A percentile compares a stretch with the other conserved stretches of the same genome.
Evolutionary conservation across 208 protist genomes (phyloP).

Genomic region (Leishmania major): DNA sequence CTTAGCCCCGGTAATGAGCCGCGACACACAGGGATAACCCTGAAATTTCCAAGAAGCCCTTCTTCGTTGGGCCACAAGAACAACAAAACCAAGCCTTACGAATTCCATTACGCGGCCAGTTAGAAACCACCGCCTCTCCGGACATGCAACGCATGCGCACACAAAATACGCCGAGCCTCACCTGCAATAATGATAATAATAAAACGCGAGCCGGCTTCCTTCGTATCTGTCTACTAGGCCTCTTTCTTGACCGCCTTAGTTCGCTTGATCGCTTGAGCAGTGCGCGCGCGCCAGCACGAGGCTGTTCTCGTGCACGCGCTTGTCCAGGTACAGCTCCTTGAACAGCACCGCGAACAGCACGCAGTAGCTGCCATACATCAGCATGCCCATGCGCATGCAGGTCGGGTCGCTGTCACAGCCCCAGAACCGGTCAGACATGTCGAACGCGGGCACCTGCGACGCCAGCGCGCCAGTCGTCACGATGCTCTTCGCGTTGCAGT

Average conservation of each 20-base stretch:
- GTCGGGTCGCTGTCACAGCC: slow-evolving; percentile 47
- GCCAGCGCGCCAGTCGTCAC: slow-evolving; percentile 43
- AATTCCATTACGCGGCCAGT: background rate
- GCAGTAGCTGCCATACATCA: slow-evolving; percentile 92
- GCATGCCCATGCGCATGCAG: slow-evolving; percentile 53
- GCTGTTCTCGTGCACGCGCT: slow-evolving; percentile 27
- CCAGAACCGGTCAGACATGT: slow-evolving; percentile 29
- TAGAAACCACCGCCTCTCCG: background rate
- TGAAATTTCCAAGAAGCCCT: no score
- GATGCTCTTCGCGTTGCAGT: slow-evolving; percentile 16
- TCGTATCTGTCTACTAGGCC: slow-evolving; percentile 57
- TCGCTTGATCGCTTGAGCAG: slow-evolving; percentile 41
- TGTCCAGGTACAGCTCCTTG: slow-evolving; percentile 40
- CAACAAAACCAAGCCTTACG: no score
- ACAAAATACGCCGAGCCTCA: background rate
- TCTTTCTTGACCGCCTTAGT: slow-evolving; percentile 75
- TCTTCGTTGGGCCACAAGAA: no score
- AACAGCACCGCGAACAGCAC: slow-evolving; percentile 87
- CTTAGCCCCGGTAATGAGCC: no score
- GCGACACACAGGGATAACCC: no score
- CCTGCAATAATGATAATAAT: background rate
- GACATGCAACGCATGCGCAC: background rate
- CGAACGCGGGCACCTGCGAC: slow-evolving; percentile 37
- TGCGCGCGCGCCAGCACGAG: slow-evolving; percentile 20
- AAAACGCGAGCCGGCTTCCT: slow-evolving; percentile 58